A percentile compares a stretch with the other conserved stretches of the same genome.
Evolutionary conservation across 768 basidiomycete species (phyloP).

Genomic region (Mrakia hoshinonis): DNA sequence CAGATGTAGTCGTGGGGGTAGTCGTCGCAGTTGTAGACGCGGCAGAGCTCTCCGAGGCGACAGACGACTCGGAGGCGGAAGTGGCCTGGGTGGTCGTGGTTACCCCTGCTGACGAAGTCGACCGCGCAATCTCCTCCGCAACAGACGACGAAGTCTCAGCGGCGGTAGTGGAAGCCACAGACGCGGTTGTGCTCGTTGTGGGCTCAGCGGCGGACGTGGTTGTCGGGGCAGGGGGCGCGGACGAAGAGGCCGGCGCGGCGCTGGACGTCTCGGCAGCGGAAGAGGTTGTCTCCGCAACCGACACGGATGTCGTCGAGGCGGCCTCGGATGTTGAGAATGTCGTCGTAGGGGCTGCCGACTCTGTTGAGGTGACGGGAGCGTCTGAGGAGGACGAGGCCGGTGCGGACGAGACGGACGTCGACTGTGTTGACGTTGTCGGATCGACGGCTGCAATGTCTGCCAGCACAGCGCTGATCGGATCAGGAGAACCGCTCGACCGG

Average conservation of each 20-base stretch:
- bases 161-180: slow-evolving; percentile 34
- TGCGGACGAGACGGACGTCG: not conserved
- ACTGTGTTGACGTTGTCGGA: not conserved
- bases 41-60: not conserved
- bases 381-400: not conserved
- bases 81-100: not conserved
- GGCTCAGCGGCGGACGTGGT: slow-evolving; percentile 34
- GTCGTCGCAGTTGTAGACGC: no score
- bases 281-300: not conserved
- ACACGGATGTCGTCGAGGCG: not conserved
- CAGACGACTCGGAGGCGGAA: no score
- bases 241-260: not conserved
- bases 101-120: not conserved
- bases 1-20: no score
- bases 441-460: not conserved
- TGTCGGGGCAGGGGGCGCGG: slow-evolving; percentile 13
- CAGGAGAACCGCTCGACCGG: no score
- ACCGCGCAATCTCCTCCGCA: slow-evolving; percentile 13
- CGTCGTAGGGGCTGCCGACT: not conserved
- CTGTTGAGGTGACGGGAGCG: not conserved
- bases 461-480: not conserved
- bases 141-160: not conserved
- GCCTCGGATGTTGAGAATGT: not conserved
- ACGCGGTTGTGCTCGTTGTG: not conserved
- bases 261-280: slow-evolving; percentile 35